These are phyloP conservation scores for Pseudogymnoascus sp. DNA, from an alignment of 2,329 filamentous ascomycete genomes.

Conservation along the genomic window DNA sequence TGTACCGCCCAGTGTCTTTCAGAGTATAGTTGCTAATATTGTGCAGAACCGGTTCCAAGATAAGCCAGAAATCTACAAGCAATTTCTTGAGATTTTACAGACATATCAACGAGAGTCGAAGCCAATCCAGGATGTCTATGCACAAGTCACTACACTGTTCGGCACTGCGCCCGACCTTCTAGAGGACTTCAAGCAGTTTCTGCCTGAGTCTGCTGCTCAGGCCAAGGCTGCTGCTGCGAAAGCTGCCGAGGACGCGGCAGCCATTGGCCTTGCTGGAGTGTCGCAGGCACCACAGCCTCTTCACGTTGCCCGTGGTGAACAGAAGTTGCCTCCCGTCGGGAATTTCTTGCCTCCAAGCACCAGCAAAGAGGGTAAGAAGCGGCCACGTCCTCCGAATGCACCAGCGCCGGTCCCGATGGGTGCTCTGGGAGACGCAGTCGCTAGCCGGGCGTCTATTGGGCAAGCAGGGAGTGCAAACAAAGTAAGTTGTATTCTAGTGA, in stretches of 20 bases:
- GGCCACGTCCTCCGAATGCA: slow-evolving; percentile 51
- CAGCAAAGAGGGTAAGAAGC: slow-evolving; percentile 85
- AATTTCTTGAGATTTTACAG: slow-evolving; percentile 95
- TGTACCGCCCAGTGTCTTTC: slow-evolving; percentile 21
- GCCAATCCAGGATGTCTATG: slow-evolving; percentile 96
- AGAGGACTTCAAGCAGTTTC: slow-evolving; percentile 97
- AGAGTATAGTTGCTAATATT: slow-evolving; percentile 10
- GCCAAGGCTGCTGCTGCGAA: slow-evolving; percentile 51
- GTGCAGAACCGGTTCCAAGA: slow-evolving; percentile 86
- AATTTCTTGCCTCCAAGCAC: slow-evolving; percentile 81
- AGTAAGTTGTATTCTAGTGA: slow-evolving; percentile 31
- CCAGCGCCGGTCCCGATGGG: slow-evolving; percentile 25
- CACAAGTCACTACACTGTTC: slow-evolving; percentile 90
- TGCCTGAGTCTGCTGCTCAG: slow-evolving; percentile 78
- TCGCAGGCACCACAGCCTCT: slow-evolving; percentile 49
- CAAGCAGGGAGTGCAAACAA: slow-evolving; percentile 40
- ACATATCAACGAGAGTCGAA: slow-evolving; percentile 98
- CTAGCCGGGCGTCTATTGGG: slow-evolving; percentile 22
- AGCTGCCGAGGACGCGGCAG: slow-evolving; percentile 60
- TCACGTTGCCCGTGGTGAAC: slow-evolving; percentile 37
- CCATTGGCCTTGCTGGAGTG: slow-evolving; percentile 38
- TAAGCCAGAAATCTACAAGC: slow-evolving; percentile 97
- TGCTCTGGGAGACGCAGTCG: slow-evolving; percentile 20
- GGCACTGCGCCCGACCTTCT: slow-evolving; percentile 87
- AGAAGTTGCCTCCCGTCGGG: slow-evolving; percentile 87